Evolutionary conservation across 2,329 filamentous ascomycete genomes (phyloP), one percentile per base, ranked within the genome.

Genomic region (Coniosporium tulheliwenetii): DNA sequence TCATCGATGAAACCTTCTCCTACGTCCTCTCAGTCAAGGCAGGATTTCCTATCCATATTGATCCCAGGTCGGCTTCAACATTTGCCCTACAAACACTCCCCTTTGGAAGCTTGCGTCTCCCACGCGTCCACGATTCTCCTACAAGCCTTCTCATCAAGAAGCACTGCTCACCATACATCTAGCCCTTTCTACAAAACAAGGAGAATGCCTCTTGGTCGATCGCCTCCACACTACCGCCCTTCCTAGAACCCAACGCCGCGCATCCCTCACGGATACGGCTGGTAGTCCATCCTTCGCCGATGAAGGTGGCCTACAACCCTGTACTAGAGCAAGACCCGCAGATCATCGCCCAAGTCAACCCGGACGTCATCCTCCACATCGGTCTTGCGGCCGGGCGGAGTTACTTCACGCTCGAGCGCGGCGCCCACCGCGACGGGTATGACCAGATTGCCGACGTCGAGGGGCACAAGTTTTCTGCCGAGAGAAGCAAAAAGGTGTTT

Each of bases 171-270:
- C 36, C n/a, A 14, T 10, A 36, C 29, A 41, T 19, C 33, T 47
- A 89, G 83, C 80, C 85, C 1, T 93, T 93, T 59, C 77, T 79
- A 50, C 67, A 79, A 36, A 78, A 79, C 34, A 57, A 55, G 53
- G 64, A 79, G 44, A 93, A 93, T 55, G 84, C 85, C 8, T 85
- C 85, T 2, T 87, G 76, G 71, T 73, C 87, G 54, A 87, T 93
- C 53, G 77, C 81, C 38, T 69, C 67, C 19, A 66, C 64, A 14
- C 73, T 93, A n/a, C 79, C 84, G 3, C 58, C 70, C 2, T 70
- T 73, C 48, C 70, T 87, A 5, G 72, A 76, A 29, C 32, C 45
- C 39, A 44, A 45, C 38, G 34, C 46, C n/a, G 32, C 41, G 30
- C 50, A 47, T 41, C 53, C 48, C 49, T 53, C 50, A 39, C 64